phyloP scores from a whole-genome alignment of 192 early-diverging fungal genomes.

The Coemansia guatemalensis region DNA sequence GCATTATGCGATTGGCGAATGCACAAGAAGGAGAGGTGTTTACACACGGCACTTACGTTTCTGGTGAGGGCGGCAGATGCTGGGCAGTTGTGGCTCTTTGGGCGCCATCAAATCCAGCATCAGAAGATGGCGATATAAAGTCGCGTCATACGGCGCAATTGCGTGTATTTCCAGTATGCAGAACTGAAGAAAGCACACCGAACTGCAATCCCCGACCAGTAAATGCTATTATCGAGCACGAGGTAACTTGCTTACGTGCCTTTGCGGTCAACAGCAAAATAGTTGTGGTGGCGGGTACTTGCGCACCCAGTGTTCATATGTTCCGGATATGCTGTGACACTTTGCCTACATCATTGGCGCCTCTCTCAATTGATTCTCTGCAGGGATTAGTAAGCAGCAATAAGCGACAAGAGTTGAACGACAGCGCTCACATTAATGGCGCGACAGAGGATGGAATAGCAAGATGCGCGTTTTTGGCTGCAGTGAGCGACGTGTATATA shows the following conservation, averaged over 20 bases:
- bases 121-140: background rate
- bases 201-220: background rate
- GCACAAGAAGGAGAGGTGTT: constrained; percentile 12
- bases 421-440: constrained; percentile 10
- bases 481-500: constrained; percentile 33
- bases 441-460: background rate
- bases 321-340: background rate
- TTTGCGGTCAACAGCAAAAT: constrained; percentile 9
- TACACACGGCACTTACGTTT: constrained; percentile 24
- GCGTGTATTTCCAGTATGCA: constrained; percentile 1
- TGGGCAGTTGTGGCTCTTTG: constrained; percentile 13
- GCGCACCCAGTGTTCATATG: constrained; percentile 12
- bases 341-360: background rate
- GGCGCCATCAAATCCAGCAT: background rate
- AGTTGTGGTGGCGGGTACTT: constrained; percentile 22
- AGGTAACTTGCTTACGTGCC: constrained; percentile 27
- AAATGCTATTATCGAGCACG: constrained; percentile 2
- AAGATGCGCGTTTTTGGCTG: background rate
- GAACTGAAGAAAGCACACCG: background rate
- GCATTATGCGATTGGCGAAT: background rate
- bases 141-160: background rate
- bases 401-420: background rate
- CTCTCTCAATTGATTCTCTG: background rate
- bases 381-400: background rate
- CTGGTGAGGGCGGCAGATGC: background rate